phyloP scores from a whole-genome alignment of 164 flowering plant species.

The Stephania cephalantha region DNA sequence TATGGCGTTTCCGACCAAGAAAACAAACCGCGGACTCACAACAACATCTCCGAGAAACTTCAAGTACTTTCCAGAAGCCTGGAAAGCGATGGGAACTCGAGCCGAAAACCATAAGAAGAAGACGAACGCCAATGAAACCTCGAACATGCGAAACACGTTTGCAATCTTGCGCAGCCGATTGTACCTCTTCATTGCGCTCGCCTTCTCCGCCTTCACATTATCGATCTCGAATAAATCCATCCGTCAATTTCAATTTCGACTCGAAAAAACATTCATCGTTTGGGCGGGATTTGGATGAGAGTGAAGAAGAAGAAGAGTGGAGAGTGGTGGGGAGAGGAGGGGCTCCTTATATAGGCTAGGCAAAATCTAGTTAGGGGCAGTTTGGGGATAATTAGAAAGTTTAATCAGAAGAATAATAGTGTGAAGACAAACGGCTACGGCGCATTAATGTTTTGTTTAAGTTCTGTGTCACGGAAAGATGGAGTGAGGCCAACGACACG shows the following conservation, averaged over 20 bases:
- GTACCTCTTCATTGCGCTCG: conserved; percentile 31
- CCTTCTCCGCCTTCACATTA: conserved; percentile 41
- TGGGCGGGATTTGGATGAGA: too few relatives aligned
- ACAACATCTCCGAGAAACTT: conserved; percentile 22
- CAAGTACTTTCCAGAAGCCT: conserved; percentile 33
- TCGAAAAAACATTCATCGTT: too few relatives aligned
- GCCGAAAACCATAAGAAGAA: conserved; percentile 41
- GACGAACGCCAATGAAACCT: conserved; percentile 32
- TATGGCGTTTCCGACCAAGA: conserved; percentile 55
- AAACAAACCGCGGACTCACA: conserved; percentile 45
- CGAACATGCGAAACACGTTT: conserved; percentile 43
- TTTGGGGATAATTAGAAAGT: too few relatives aligned
- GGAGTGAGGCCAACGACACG: neutral
- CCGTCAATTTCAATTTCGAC: too few relatives aligned
- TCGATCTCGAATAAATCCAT: conserved; percentile 31
- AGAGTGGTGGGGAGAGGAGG: neutral
- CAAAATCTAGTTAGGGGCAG: neutral
- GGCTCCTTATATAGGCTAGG: neutral
- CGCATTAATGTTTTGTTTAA: neutral
- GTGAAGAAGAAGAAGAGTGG: neutral
- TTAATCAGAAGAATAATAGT: too few relatives aligned
- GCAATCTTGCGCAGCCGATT: conserved; percentile 28
- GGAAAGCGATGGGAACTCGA: conserved; percentile 35
- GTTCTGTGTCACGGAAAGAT: too few relatives aligned
- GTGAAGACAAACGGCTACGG: neutral